Evolutionary conservation across 192 early-diverging fungal genomes (phyloP), one percentile per base, ranked within the genome.

Genomic region (Helicostylum pulchrum): DNA sequence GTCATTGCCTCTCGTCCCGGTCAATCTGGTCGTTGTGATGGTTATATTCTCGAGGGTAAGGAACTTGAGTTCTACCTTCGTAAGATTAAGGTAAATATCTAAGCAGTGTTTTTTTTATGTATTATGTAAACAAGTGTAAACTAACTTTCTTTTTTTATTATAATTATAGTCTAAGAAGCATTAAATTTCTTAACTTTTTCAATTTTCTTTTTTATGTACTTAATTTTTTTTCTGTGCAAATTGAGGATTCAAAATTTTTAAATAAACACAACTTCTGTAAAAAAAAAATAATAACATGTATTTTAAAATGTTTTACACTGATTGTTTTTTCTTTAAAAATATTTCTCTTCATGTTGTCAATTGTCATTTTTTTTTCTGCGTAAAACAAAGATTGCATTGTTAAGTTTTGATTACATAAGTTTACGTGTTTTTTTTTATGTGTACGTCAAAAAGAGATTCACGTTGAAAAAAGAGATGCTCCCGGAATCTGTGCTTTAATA

Each of bases 1-100:
- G 87, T 89, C 73, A 82, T 99, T 73, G 77, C 94, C 39, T 99
- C 97, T 64, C 92, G 95, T 76, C 97, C 95, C 36, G 97, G 97
- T 73, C 97, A 99, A 83, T 91, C 91, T 74, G 97, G 97, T 65
- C 92, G 97, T 74, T 83, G 86, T 69, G 97, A 99, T 77, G 97
- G 97, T 64, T 97, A 98, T 86, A 91, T 99, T 76, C 86, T 99
- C 60, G 97, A 99, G 82, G 97, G 97, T 71, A 95, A 95, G 86
- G 97, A 99, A 85, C 92, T 99, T 70, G 97, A 97, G 65, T 99
- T 99, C 91, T 99, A 99, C 90, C 75, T 87, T 76, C 82, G 85
- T 66, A 92, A 91, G 85, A 80, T 96, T 79, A 88, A 84, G 79
- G 82, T 77, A 74, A 88, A 23, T 3, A 19, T 39, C 20, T 21